Evolutionary conservation across 1,284 basidiomycete species (phyloP).

Genomic region (Dichomitus squalens): DNA sequence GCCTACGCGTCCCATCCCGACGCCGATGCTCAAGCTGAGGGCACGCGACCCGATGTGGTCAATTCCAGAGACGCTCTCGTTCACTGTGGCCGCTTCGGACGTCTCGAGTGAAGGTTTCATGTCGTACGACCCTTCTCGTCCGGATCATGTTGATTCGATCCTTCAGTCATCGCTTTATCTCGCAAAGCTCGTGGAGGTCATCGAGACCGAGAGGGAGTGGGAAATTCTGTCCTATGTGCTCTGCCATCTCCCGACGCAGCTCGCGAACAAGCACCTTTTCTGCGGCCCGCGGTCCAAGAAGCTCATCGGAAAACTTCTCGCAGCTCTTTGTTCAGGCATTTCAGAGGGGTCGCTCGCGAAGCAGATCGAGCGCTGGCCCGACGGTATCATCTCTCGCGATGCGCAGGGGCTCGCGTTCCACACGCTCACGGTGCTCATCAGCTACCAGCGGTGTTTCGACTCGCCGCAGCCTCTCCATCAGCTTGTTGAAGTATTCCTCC

Average conservation of each 20-base stretch:
- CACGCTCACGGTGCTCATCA: conserved; percentile 86
- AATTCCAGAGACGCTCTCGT: conserved; percentile 74
- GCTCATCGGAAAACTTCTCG: conserved; percentile 68
- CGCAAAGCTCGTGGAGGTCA: conserved; percentile 62
- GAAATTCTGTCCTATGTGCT: conserved; percentile 93
- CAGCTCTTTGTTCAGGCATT: conserved; percentile 72
- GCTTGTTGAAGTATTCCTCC: conserved; percentile 84
- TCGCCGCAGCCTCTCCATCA: conserved; percentile 61
- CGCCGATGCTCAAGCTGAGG: conserved; percentile 31
- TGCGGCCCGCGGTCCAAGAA: conserved; percentile 83
- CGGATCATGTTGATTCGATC: conserved; percentile 47
- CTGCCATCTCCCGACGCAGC: conserved; percentile 88
- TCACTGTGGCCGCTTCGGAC: conserved; percentile 66
- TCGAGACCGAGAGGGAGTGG: conserved; percentile 86
- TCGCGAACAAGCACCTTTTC: conserved; percentile 96
- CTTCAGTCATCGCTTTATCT: conserved; percentile 86
- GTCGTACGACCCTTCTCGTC: conserved; percentile 72
- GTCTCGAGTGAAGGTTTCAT: conserved; percentile 74
- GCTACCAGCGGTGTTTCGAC: conserved; percentile 85
- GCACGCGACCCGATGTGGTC: conserved; percentile 71
- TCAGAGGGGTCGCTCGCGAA: conserved; percentile 61
- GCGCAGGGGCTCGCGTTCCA: conserved; percentile 90
- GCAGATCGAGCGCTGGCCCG: conserved; percentile 64
- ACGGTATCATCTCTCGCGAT: conserved; percentile 74
- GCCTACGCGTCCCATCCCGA: conserved; percentile 34